phyloP scores from a whole-genome alignment of 768 basidiomycete genomes.

The Chalciporus sphaerocephalus region DNA sequence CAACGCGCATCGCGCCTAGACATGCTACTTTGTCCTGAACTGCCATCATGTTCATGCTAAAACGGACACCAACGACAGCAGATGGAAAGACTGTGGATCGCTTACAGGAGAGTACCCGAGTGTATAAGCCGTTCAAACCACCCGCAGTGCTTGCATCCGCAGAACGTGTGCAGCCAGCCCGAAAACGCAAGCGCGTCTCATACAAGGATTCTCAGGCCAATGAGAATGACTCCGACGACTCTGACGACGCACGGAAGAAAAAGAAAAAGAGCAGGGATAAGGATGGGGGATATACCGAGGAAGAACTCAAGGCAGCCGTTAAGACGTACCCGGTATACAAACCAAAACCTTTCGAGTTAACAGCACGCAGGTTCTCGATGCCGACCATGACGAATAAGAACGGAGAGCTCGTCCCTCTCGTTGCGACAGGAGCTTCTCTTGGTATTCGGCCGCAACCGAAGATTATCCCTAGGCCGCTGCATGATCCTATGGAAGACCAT shows the following conservation, averaged over 20 bases:
- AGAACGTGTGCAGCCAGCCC: slow-evolving; percentile 57
- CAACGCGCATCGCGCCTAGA: slow-evolving; percentile 12
- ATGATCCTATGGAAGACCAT: slow-evolving; percentile 97
- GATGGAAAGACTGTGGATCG: slow-evolving; percentile 68
- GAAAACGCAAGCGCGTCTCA: slow-evolving; percentile 85
- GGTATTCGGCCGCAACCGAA: slow-evolving; percentile 80
- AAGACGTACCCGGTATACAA: slow-evolving; percentile 76
- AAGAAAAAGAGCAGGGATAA: slow-evolving; percentile 62
- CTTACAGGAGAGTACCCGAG: slow-evolving; percentile 64
- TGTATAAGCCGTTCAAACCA: slow-evolving; percentile 79
- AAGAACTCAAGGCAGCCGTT: slow-evolving; percentile 56
- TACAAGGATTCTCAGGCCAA: slow-evolving; percentile 70
- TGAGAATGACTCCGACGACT: slow-evolving; percentile 58
- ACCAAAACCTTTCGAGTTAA: slow-evolving; percentile 69
- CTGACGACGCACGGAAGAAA: slow-evolving; percentile 45
- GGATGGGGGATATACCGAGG: slow-evolving; percentile 60
- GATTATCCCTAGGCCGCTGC: slow-evolving; percentile 85
- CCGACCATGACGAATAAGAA: slow-evolving; percentile 74
- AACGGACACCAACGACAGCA: slow-evolving; percentile 60
- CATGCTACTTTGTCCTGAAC: background rate
- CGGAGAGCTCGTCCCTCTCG: slow-evolving; percentile 54
- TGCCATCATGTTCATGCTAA: slow-evolving; percentile 50
- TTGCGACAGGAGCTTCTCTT: slow-evolving; percentile 67
- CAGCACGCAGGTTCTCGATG: slow-evolving; percentile 69
- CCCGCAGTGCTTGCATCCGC: slow-evolving; percentile 47